phyloP scores from a whole-genome alignment of 352 stramenopile genomes.

The Stramenopiles sp. region DNA sequence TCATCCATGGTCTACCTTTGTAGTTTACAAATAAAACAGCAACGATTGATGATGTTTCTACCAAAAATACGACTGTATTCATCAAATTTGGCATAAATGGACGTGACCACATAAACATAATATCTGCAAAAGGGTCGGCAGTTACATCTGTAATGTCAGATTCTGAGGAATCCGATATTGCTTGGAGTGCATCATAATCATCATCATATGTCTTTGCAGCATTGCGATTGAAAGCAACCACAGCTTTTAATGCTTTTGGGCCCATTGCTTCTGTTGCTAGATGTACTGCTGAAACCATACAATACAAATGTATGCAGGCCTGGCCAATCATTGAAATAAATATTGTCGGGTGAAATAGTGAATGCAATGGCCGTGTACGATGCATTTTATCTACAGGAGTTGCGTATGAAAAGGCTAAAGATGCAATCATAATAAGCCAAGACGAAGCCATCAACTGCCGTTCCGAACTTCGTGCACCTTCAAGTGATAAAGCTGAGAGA shows the following conservation, averaged over 20 bases:
- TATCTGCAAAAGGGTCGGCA: no score
- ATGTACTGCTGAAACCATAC: constrained; percentile 57
- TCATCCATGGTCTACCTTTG: constrained; percentile 86
- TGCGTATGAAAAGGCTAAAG: constrained; percentile 40
- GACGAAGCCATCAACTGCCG: constrained; percentile 45
- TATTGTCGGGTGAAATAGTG: constrained; percentile 69
- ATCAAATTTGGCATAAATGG: constrained; percentile 88
- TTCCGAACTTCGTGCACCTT: constrained; percentile 94
- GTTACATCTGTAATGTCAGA: no score
- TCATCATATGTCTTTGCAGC: no score
- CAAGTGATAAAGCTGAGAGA: constrained; percentile 82
- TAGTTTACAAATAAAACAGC: constrained; percentile 98
- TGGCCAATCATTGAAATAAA: constrained; percentile 68
- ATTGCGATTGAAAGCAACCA: no score
- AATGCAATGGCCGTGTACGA: constrained; percentile 47
- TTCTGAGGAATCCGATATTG: no score
- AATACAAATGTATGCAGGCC: constrained; percentile 64
- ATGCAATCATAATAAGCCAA: constrained; percentile 28
- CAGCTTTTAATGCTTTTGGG: constrained; percentile 30
- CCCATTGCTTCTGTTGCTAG: constrained; percentile 46
- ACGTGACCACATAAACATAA: no score
- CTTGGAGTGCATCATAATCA: no score
- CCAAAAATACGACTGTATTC: constrained; percentile 87
- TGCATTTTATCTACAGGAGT: constrained; percentile 69
- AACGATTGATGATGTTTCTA: constrained; percentile 56